phyloP scores from a whole-genome alignment of 208 protist genomes.

The Herpetomonas tarakana region DNA sequence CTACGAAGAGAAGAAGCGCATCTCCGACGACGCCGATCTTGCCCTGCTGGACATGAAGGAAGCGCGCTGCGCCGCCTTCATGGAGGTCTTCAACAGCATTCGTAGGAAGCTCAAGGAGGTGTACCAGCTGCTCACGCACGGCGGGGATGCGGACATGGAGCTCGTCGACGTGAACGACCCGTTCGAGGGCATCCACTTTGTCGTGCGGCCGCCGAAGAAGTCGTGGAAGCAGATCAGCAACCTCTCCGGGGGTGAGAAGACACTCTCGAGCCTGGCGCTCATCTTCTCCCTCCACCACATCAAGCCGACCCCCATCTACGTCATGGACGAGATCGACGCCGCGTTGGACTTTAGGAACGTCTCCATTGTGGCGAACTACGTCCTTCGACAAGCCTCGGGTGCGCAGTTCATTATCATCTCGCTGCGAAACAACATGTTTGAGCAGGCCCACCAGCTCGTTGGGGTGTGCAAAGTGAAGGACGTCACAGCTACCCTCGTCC shows the following conservation, averaged over 20 bases:
- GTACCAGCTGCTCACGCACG: slow-evolving; percentile 99
- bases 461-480: slow-evolving; percentile 99
- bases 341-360: slow-evolving; percentile 99
- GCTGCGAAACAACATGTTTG: slow-evolving; percentile 98
- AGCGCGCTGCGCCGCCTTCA: slow-evolving; percentile 95
- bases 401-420: slow-evolving; percentile 99
- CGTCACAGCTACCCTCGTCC: slow-evolving; percentile 95
- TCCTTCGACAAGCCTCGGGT: slow-evolving; percentile 97
- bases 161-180: slow-evolving; percentile 98
- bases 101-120: slow-evolving; percentile 98
- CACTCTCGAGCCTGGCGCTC: slow-evolving; percentile 97
- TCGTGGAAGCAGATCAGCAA: slow-evolving; percentile 99
- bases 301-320: slow-evolving; percentile 99
- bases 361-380: slow-evolving; percentile 99
- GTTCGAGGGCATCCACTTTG: slow-evolving; percentile 98
- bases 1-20: slow-evolving; percentile 50
- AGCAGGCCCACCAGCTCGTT: slow-evolving; percentile 97
- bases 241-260: slow-evolving; percentile 99
- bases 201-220: slow-evolving; percentile 99
- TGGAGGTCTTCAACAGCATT: slow-evolving; percentile 97
- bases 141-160: slow-evolving; percentile 99
- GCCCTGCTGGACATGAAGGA: slow-evolving; percentile 71
- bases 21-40: slow-evolving; percentile 75
- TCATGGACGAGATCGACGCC: slow-evolving; percentile 99
- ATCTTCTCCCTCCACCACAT: slow-evolving; percentile 99